Evolutionary conservation across 108 stramenopile species (phyloP).

Genomic region (Nannochloropsis gaditana): DNA sequence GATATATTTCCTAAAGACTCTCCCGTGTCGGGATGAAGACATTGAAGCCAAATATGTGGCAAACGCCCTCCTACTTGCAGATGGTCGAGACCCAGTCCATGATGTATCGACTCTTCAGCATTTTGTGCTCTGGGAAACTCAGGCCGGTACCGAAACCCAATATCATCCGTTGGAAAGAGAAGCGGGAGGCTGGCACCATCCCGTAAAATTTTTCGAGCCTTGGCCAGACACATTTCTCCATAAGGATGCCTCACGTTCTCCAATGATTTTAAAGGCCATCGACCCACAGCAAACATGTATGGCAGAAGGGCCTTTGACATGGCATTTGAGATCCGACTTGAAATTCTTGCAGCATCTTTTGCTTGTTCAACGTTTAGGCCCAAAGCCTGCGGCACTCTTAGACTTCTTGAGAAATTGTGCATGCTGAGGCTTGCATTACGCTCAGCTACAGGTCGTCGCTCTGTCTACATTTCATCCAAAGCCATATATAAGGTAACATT

Average conservation of each 20-base stretch:
- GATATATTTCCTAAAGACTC: background rate
- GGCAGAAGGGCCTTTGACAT: background rate
- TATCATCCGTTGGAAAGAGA: background rate
- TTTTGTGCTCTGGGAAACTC: background rate
- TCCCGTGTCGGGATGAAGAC: background rate
- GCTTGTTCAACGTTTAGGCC: conserved; percentile 2
- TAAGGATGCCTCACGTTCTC: background rate
- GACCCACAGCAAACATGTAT: background rate
- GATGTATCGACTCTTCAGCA: background rate
- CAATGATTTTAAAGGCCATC: conserved; percentile 7
- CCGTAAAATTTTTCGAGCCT: conserved; percentile 14
- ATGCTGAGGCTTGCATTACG: conserved; percentile 77
- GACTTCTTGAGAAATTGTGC: conserved; percentile 72
- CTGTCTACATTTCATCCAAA: conserved; percentile 28
- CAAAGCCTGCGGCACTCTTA: conserved; percentile 39
- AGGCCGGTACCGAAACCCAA: background rate
- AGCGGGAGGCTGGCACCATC: conserved; percentile 15
- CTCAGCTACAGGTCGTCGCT: conserved; percentile 69
- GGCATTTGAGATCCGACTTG: background rate
- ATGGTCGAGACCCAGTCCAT: background rate
- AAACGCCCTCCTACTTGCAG: background rate
- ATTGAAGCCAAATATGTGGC: conserved; percentile 17
- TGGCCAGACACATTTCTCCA: background rate
- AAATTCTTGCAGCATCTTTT: background rate
- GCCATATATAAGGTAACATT: no score